Evolutionary conservation across 345 rosid species (phyloP).

Genomic region (Lepidium aucheri): DNA sequence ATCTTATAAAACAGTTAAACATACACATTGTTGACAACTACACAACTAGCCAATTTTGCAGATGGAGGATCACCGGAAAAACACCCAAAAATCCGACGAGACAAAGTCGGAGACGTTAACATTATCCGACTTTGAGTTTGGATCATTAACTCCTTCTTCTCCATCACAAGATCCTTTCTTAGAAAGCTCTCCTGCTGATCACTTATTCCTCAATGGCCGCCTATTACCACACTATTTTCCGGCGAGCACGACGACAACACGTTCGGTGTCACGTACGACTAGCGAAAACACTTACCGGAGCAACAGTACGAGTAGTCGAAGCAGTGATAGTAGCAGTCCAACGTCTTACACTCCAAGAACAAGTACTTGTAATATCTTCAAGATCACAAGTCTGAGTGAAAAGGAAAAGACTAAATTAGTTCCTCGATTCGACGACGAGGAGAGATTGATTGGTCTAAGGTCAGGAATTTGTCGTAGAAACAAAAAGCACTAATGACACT

Average conservation of each 20-base stretch:
- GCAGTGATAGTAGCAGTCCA: constrained; percentile 58
- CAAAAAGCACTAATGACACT: no score
- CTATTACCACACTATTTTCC: constrained; percentile 75
- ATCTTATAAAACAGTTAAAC: not conserved
- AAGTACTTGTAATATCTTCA: constrained; percentile 35
- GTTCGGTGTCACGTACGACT: constrained; percentile 39
- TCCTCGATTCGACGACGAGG: not conserved
- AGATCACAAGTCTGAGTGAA: not conserved
- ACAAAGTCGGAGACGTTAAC: constrained; percentile 5
- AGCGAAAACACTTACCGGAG: constrained; percentile 61
- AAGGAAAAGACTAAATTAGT: constrained; percentile 25
- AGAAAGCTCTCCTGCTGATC: constrained; percentile 74
- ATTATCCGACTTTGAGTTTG: constrained; percentile 62
- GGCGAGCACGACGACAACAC: not conserved
- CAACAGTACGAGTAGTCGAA: constrained; percentile 60
- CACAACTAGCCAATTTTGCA: not conserved
- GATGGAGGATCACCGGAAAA: constrained; percentile 28
- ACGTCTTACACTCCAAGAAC: constrained; percentile 39
- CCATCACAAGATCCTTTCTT: constrained; percentile 37
- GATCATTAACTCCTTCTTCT: constrained; percentile 50
- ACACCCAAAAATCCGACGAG: constrained; percentile 27
- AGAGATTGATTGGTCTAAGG: not conserved
- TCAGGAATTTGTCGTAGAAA: not conserved
- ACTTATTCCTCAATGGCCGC: constrained; percentile 70
- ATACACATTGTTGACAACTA: no score